Evolutionary conservation across 2,329 filamentous ascomycete species (phyloP).

Genomic region (Sodiomyces alkalinus): DNA sequence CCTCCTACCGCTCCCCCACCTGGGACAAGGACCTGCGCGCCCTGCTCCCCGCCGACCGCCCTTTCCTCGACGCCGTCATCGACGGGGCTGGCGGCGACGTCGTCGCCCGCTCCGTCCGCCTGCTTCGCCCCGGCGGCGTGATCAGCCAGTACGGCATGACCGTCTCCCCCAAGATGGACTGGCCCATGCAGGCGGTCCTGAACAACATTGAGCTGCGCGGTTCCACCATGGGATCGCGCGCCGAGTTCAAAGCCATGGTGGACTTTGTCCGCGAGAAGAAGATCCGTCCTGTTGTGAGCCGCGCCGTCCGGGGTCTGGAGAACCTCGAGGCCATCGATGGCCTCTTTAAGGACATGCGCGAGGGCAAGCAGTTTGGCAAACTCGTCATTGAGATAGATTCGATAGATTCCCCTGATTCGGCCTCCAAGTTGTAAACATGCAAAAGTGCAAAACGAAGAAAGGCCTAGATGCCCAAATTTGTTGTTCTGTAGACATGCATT

Average conservation of each 20-base stretch:
- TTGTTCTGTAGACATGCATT: too few species aligned
- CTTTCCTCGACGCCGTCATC: slow-evolving; percentile 67
- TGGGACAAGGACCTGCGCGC: slow-evolving; percentile 67
- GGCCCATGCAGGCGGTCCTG: slow-evolving; percentile 68
- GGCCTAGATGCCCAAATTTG: too few species aligned
- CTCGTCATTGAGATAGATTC: slow-evolving; percentile 60
- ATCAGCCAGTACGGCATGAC: slow-evolving; percentile 90
- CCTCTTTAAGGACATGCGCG: slow-evolving; percentile 79
- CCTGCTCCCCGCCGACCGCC: slow-evolving; percentile 48
- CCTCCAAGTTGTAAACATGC: slow-evolving; percentile 24
- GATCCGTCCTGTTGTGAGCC: slow-evolving; percentile 64
- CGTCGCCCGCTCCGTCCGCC: slow-evolving; percentile 47
- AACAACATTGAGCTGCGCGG: slow-evolving; percentile 80
- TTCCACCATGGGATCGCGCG: slow-evolving; percentile 78
- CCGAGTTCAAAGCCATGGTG: slow-evolving; percentile 86
- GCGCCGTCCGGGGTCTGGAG: slow-evolving; percentile 56
- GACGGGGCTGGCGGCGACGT: slow-evolving; percentile 86
- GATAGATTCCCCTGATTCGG: slow-evolving; percentile 15
- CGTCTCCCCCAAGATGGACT: slow-evolving; percentile 68
- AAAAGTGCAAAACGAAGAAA: background rate
- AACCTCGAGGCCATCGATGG: slow-evolving; percentile 66
- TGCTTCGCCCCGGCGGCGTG: slow-evolving; percentile 73
- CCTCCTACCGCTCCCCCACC: slow-evolving; percentile 56
- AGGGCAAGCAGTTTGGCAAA: slow-evolving; percentile 81
- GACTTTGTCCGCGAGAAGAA: slow-evolving; percentile 60